Percentiles rank a stretch among this genome's conserved stretches.
phyloP scores from a whole-genome alignment of 805 yeast genomes.

The Danielia reshetovae region DNA sequence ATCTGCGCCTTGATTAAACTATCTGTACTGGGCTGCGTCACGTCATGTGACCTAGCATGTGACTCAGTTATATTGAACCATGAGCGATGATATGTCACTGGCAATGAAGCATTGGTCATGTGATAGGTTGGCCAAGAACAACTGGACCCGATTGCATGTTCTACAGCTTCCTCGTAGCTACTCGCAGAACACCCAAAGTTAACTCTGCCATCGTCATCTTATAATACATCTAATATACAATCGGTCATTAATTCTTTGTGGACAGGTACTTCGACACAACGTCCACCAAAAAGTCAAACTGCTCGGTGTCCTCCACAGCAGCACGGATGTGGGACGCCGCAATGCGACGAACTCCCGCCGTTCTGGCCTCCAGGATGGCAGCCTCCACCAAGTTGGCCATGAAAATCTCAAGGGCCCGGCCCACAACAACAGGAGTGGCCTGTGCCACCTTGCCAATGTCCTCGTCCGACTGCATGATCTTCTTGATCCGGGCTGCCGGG shows the following conservation, averaged over 20 bases:
- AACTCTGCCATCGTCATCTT: no score
- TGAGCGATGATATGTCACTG: no score
- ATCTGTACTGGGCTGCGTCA: no score
- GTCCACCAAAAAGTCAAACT: conserved; percentile 89
- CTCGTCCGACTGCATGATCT: conserved; percentile 96
- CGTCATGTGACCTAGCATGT: no score
- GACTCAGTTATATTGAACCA: no score
- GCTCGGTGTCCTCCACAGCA: conserved; percentile 82
- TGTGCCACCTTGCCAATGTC: conserved; percentile 98
- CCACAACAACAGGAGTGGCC: conserved; percentile 97
- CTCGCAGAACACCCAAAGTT: no score
- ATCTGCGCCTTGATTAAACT: no score
- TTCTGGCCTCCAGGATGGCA: conserved; percentile 71
- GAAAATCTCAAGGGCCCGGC: conserved; percentile 89
- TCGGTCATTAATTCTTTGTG: conserved; percentile 19
- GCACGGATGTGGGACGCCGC: conserved; percentile 77
- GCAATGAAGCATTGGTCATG: no score
- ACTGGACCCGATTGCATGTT: no score
- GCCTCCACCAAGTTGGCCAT: conserved; percentile 86
- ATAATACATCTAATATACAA: conserved; percentile 17
- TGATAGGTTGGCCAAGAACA: no score
- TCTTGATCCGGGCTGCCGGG: conserved; percentile 91
- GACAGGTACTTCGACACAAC: conserved; percentile 60
- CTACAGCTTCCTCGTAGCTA: no score
- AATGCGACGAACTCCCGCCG: conserved; percentile 72